These are phyloP conservation scores for Leishmania lainsoni DNA, from an alignment of 208 protist genomes.

Conservation along the genomic window DNA sequence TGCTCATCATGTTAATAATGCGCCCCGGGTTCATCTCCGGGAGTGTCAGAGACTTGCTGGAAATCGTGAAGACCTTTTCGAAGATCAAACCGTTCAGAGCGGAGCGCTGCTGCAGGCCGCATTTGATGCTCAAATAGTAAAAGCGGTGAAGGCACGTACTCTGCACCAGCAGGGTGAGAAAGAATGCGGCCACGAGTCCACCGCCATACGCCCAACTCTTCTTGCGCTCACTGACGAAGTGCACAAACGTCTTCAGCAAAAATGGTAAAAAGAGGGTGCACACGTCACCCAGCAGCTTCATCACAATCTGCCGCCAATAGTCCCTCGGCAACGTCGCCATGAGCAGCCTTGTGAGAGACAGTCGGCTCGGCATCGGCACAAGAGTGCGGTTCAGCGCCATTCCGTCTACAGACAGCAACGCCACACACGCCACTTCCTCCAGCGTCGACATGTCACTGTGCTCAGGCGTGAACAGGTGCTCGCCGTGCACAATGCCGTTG, in stretches of 20 bases:
- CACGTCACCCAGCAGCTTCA: too few relatives aligned
- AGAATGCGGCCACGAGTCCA: too few relatives aligned
- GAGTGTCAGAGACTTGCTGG: constrained; percentile 27
- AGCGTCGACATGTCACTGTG: constrained; percentile 49
- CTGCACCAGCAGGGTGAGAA: too few relatives aligned
- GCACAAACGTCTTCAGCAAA: constrained; percentile 57
- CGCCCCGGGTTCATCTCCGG: constrained; percentile 83
- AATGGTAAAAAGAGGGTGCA: too few relatives aligned
- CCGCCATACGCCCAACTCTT: too few relatives aligned
- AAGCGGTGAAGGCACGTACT: too few relatives aligned
- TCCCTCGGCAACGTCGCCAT: too few relatives aligned
- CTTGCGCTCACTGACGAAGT: constrained; percentile 9
- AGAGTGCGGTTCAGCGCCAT: too few relatives aligned
- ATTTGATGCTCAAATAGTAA: too few relatives aligned
- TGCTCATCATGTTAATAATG: constrained; percentile 90
- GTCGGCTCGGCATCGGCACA: constrained; percentile 8
- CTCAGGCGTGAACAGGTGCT: constrained; percentile 60
- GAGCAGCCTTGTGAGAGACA: neutral
- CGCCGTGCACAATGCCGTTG: constrained; percentile 59
- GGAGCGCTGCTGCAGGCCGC: too few relatives aligned
- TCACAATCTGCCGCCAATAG: too few relatives aligned
- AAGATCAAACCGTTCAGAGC: too few relatives aligned
- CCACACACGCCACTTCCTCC: constrained; percentile 37
- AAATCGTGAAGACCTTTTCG: constrained; percentile 17
- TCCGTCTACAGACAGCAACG: neutral